Percentiles rank a stretch among this genome's conserved stretches.
Conservation (phyloP, 306 rosid species). For the Vigna nakashimae region DNA sequence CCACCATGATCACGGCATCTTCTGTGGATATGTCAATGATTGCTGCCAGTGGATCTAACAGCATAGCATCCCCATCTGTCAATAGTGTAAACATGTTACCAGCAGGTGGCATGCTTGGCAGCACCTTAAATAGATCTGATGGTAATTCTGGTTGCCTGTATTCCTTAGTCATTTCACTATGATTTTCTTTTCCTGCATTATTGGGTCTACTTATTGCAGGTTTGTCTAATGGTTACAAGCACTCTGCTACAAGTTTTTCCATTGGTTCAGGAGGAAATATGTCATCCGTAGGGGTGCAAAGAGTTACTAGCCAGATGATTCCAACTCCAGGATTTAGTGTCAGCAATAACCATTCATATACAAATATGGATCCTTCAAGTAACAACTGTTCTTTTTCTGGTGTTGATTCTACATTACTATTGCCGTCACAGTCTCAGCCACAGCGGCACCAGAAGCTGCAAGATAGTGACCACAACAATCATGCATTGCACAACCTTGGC, state of each 20-base stretch:
- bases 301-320: conserved; percentile 91
- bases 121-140: conserved; percentile 69
- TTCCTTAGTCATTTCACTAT: conserved; percentile 26
- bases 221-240: conserved; percentile 85
- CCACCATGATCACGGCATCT: conserved; percentile 71
- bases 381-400: conserved; percentile 69
- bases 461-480: conserved; percentile 73
- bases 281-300: conserved; percentile 71
- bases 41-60: conserved; percentile 59
- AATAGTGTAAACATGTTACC: conserved; percentile 73
- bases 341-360: conserved; percentile 64
- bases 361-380: conserved; percentile 69
- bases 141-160: conserved; percentile 54
- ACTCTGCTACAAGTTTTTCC: conserved; percentile 76
- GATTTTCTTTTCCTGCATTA: conserved; percentile 42
- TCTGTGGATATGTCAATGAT: conserved; percentile 69
- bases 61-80: conserved; percentile 59
- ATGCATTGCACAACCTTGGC: conserved; percentile 72
- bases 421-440: conserved; percentile 68
- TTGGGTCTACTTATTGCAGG: conserved; percentile 61
- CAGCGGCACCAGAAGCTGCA: conserved; percentile 78
- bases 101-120: conserved; percentile 65
- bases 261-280: conserved; percentile 74
- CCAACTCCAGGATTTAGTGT: conserved; percentile 92
- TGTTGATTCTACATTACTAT: conserved; percentile 62